A percentile compares a stretch with the other conserved stretches of the same genome.
Conservation (phyloP, 768 basidiomycete species). For the Russula griseocarnosa region DNA sequence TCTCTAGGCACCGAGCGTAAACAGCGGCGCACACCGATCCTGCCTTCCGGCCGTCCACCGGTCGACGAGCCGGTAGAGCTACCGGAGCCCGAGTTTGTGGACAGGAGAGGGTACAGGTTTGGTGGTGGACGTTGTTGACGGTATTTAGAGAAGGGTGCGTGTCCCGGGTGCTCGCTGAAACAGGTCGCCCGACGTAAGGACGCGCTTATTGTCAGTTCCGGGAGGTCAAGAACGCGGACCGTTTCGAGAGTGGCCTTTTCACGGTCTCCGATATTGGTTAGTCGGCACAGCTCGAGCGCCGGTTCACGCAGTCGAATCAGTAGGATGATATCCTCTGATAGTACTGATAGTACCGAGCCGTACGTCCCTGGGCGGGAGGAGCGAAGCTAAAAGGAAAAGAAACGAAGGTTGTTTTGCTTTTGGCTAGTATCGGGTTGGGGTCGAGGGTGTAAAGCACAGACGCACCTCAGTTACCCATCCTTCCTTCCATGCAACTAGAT, state of each 20-base stretch:
- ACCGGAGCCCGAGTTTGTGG: not conserved
- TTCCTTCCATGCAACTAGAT: slow-evolving; percentile 20
- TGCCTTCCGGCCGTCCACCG: not conserved
- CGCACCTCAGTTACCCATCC: slow-evolving; percentile 19
- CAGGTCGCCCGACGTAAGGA: slow-evolving; percentile 18
- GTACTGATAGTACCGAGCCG: slow-evolving; percentile 14
- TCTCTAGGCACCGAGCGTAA: slow-evolving; percentile 12
- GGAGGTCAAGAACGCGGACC: slow-evolving; percentile 13
- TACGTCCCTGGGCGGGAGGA: slow-evolving; percentile 2
- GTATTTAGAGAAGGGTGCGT: slow-evolving; percentile 8
- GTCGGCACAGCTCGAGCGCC: slow-evolving; percentile 18
- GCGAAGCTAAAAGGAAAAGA: slow-evolving; percentile 1
- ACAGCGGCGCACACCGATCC: not conserved
- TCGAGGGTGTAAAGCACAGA: not conserved
- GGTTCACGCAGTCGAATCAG: slow-evolving; percentile 17
- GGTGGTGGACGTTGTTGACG: not conserved
- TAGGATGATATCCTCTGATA: slow-evolving; percentile 12
- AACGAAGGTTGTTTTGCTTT: not conserved
- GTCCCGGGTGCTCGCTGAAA: slow-evolving; percentile 19
- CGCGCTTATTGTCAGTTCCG: not conserved
- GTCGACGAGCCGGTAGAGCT: not conserved
- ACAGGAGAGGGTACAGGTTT: not conserved
- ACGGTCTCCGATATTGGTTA: not conserved
- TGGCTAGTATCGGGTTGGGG: not conserved
- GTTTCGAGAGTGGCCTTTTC: slow-evolving; percentile 11